Conservation (phyloP, 169 alveolate species). For the Plasmodium coatneyi region DNA sequence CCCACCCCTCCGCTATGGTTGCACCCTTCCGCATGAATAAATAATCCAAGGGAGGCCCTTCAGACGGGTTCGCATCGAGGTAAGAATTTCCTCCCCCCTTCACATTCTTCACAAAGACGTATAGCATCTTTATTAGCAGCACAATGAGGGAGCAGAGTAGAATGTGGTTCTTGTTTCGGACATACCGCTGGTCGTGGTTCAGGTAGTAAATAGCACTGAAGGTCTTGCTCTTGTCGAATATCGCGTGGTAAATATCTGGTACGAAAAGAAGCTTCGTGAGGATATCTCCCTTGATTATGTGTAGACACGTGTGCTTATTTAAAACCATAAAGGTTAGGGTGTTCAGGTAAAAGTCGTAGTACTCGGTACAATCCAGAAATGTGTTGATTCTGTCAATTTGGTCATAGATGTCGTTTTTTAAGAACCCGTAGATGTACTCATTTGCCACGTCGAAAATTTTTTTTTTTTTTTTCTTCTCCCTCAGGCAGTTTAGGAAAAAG, state of each 20-base stretch:
- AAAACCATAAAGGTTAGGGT: constrained; percentile 32
- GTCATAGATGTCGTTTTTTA: constrained; percentile 26
- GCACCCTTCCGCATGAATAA: background rate
- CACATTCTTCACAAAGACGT: constrained; percentile 21
- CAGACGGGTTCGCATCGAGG: background rate
- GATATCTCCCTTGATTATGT: constrained; percentile 28
- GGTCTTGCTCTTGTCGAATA: constrained; percentile 40
- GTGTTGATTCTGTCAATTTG: constrained; percentile 40
- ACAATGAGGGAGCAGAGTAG: constrained; percentile 63
- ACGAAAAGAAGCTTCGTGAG: constrained; percentile 40
- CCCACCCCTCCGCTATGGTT: background rate
- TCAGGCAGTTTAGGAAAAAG: constrained; percentile 16
- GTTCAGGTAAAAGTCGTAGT: constrained; percentile 51
- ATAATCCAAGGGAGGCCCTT: background rate
- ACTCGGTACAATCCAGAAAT: constrained; percentile 17
- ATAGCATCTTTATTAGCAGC: constrained; percentile 30
- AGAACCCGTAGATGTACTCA: constrained; percentile 13
- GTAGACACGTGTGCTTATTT: constrained; percentile 25
- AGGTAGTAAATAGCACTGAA: constrained; percentile 34
- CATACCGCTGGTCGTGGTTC: background rate
- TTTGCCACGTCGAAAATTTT: constrained; percentile 22
- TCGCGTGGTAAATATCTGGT: constrained; percentile 28
- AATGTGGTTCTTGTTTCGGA: constrained; percentile 54
- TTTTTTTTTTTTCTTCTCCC: background rate
- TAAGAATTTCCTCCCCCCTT: background rate